These are phyloP conservation scores for Orbilia quercus DNA, from an alignment of 2,329 filamentous ascomycete species.

Conservation along the genomic window DNA sequence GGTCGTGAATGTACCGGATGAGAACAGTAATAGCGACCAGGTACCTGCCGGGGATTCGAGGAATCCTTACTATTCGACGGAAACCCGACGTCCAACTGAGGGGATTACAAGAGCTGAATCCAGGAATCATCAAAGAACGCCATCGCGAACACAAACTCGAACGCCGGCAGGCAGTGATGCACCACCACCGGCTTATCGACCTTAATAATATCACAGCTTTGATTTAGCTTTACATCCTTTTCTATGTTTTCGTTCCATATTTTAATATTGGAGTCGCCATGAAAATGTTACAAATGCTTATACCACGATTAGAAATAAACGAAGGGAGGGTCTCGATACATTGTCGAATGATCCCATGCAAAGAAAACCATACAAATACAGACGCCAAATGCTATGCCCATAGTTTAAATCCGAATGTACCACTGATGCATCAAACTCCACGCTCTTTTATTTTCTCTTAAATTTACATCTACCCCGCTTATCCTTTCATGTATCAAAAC, in stretches of 20 bases:
- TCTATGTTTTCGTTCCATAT: not conserved
- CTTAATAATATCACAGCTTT: constrained; percentile 3
- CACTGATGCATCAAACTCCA: not conserved
- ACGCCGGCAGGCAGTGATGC: constrained; percentile 9
- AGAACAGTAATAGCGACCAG: not conserved
- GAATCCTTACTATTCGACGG: not conserved
- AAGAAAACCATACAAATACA: not conserved
- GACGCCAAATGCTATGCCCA: constrained; percentile 33
- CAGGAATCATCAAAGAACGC: constrained; percentile 2
- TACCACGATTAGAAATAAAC: not conserved
- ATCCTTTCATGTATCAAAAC: not conserved
- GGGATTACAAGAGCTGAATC: constrained; percentile 20
- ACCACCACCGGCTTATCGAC: constrained; percentile 26
- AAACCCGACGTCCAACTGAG: not conserved
- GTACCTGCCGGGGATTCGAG: constrained; percentile 6
- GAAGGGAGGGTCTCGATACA: not conserved
- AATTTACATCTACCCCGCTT: not conserved
- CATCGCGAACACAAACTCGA: constrained; percentile 11
- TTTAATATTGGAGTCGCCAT: no score
- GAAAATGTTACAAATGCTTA: not conserved
- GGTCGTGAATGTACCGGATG: constrained; percentile 37
- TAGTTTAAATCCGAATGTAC: not conserved
- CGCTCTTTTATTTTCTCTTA: not conserved
- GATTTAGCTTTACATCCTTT: not conserved
- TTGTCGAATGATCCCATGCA: not conserved